Evolutionary conservation across 768 basidiomycete species (phyloP), one percentile per base, ranked within the genome.

Genomic region (Nidula microcarpa): DNA sequence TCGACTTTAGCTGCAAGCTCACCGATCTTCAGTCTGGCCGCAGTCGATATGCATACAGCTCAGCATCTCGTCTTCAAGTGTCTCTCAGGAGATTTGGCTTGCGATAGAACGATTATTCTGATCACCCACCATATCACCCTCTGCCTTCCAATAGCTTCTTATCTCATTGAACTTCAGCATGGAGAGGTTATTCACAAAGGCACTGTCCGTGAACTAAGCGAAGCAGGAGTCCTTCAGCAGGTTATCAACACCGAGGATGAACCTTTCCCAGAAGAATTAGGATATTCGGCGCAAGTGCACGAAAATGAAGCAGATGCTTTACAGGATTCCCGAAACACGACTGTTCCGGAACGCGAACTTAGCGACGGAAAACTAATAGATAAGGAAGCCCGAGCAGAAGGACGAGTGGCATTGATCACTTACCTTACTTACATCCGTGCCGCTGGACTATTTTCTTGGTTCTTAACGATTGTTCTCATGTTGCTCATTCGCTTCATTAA

Each of bases 111-210:
- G 0, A 78, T 93, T 57, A 77, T 94, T 53, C 77, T 95, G 14
- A 89, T 94, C 50, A 93, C 91, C 0, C 92, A 95, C 63, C 89
- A 92, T 61, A 81, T 90, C 53, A 77, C 74, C 34, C 75, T 93
- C 5, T 89, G 88, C 60, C 73, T 89, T 0, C 85, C 88, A 0
- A 70, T 77, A 14, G 84, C 90, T 0, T 69, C 80, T 1, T 87
- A 88, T 67, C 74, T 91, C 7, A 74, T 93, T 16, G 84, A 86
- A 60, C 66, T 89, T 8, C 70, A 71, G 1, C 63, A 72, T 13
- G 87, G 87, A 0, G 57, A 58, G 9, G 63, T 87, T 13, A 43
- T 75, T 2, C 74, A 76, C 16, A 77, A 80, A 57, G 85, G 85
- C 0, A 69, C 74, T 2, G 73, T 81, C 34, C 63, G 75, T 33